Conservation (phyloP, 371 early-diverging fungal species). For the Mortierella sp. region DNA sequence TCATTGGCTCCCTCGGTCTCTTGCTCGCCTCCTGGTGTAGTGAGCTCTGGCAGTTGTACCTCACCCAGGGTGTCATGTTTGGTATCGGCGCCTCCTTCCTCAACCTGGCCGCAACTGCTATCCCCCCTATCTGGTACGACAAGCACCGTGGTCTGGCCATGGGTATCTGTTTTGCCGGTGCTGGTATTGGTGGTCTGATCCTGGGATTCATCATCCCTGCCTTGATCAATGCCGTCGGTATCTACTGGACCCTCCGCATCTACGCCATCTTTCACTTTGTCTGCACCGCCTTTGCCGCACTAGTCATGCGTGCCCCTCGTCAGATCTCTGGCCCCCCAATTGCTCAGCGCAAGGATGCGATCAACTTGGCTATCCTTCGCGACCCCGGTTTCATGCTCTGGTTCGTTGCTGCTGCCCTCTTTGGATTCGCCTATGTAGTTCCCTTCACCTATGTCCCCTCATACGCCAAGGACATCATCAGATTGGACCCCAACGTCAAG, state of each 20-base stretch:
- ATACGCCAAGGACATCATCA: conserved; percentile 38
- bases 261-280: conserved; percentile 71
- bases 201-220: conserved; percentile 71
- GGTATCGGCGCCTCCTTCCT: conserved; percentile 77
- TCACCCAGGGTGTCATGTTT: conserved; percentile 80
- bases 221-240: conserved; percentile 63
- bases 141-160: conserved; percentile 77
- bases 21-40: conserved; percentile 73
- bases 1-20: conserved; percentile 68
- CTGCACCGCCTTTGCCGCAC: conserved; percentile 61
- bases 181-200: conserved; percentile 77
- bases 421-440: conserved; percentile 46
- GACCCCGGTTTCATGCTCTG: conserved; percentile 58
- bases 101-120: conserved; percentile 77
- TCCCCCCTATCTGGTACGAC: conserved; percentile 80
- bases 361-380: conserved; percentile 43
- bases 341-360: conserved; percentile 48
- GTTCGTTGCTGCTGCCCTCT: conserved; percentile 40
- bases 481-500: conserved; percentile 59
- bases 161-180: conserved; percentile 81
- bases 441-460: conserved; percentile 46
- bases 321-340: conserved; percentile 52
- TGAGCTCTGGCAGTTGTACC: conserved; percentile 75
- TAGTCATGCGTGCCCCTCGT: conserved; percentile 63
- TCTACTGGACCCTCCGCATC: conserved; percentile 77